Percentiles rank a stretch among this genome's conserved stretches.
Evolutionary conservation across 2,329 filamentous ascomycete species (phyloP).

Genomic region (Calycina herbarum): DNA sequence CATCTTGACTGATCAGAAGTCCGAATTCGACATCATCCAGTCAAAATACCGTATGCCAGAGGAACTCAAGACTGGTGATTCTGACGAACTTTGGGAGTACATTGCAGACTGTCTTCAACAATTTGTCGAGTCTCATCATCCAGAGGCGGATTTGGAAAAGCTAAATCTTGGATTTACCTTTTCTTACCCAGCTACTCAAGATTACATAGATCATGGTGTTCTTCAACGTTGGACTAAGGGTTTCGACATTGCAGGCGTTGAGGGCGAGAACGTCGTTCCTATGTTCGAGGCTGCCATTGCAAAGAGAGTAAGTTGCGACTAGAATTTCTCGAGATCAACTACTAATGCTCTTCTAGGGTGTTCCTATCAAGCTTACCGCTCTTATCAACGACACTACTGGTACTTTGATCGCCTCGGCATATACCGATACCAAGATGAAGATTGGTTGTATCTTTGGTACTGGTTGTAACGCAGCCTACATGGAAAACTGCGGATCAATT

Average conservation of each 20-base stretch:
- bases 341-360: slow-evolving; percentile 55
- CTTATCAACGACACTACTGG: slow-evolving; percentile 98
- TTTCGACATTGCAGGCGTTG: slow-evolving; percentile 89
- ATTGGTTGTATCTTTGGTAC: slow-evolving; percentile 99
- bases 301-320: slow-evolving; percentile 54
- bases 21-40: slow-evolving; percentile 91
- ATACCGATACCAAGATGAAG: slow-evolving; percentile 90
- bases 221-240: slow-evolving; percentile 97
- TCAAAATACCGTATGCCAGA: slow-evolving; percentile 95
- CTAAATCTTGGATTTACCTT: slow-evolving; percentile 86
- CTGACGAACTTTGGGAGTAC: slow-evolving; percentile 91
- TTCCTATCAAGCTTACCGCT: slow-evolving; percentile 89
- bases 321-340: slow-evolving; percentile 1
- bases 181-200: slow-evolving; percentile 89
- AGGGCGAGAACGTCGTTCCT: slow-evolving; percentile 86
- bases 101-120: slow-evolving; percentile 90
- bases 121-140: slow-evolving; percentile 85
- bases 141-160: slow-evolving; percentile 61
- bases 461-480: slow-evolving; percentile 97
- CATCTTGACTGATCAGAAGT: slow-evolving; percentile 80
- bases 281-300: slow-evolving; percentile 79
- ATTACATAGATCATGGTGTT: slow-evolving; percentile 89
- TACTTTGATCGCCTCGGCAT: slow-evolving; percentile 92
- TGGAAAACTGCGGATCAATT: slow-evolving; percentile 88
- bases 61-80: slow-evolving; percentile 81